Percentiles rank a stretch among this genome's conserved stretches.
Conservation (phyloP, 1,139 yeast genomes). For the Debaryomyces robertsiae region DNA sequence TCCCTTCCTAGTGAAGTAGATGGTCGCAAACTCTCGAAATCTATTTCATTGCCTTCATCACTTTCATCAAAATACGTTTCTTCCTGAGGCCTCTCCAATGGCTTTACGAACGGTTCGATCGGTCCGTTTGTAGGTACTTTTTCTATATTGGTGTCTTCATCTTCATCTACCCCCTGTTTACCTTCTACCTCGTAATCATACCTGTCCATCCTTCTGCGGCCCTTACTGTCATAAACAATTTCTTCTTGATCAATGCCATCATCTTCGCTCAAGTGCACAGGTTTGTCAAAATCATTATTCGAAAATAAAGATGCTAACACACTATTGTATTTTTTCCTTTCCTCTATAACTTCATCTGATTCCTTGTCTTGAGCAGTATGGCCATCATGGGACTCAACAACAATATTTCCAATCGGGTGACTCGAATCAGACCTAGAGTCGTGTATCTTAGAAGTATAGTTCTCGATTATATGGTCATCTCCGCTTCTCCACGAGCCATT, state of each 20-base stretch:
- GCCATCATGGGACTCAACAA: conserved; percentile 20
- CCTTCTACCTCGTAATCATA: conserved; percentile 46
- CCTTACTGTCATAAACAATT: conserved; percentile 52
- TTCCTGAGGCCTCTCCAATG: conserved; percentile 28
- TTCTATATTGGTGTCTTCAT: conserved; percentile 23
- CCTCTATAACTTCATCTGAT: conserved; percentile 32
- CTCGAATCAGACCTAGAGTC: conserved; percentile 9
- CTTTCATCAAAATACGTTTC: conserved; percentile 47
- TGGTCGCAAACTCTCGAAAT: conserved; percentile 26
- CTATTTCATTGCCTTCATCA: conserved; percentile 39
- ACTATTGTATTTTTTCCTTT: conserved; percentile 38
- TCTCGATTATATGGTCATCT: conserved; percentile 75
- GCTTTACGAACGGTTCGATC: conserved; percentile 24
- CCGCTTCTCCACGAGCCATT: conserved; percentile 85
- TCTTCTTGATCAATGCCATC: conserved; percentile 40
- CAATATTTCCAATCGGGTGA: no score
- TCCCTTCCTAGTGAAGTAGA: conserved; percentile 29
- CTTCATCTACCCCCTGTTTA: conserved; percentile 21
- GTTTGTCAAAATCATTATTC: conserved; percentile 62
- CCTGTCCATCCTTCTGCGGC: conserved; percentile 36
- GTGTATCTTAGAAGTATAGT: conserved; percentile 24
- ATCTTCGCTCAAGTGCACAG: conserved; percentile 43
- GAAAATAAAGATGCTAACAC: conserved; percentile 56
- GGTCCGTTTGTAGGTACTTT: conserved; percentile 23
- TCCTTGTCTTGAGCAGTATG: conserved; percentile 28